These are phyloP conservation scores for Mucor racemosus DNA, from an alignment of 371 early-diverging fungal genomes.

Conservation along the genomic window DNA sequence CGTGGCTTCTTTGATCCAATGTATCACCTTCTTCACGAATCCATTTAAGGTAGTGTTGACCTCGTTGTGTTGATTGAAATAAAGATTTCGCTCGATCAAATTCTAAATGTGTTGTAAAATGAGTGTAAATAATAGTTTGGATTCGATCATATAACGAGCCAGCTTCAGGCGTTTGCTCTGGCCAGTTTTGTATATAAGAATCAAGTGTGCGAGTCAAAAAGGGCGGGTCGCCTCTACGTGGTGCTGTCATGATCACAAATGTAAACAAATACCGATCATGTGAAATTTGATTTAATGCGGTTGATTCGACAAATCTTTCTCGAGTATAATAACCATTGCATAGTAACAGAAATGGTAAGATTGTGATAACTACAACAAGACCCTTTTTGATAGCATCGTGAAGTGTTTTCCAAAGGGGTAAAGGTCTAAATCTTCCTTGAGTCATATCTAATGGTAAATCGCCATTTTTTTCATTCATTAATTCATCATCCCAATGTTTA, in stretches of 20 bases:
- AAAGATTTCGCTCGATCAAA: conserved; percentile 39
- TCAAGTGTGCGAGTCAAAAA: conserved; percentile 45
- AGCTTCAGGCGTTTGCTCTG: conserved; percentile 14
- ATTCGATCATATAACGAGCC: conserved; percentile 47
- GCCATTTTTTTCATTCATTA: conserved; percentile 20
- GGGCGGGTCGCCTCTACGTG: conserved; percentile 45
- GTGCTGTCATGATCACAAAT: conserved; percentile 54
- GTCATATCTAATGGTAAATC: conserved; percentile 18
- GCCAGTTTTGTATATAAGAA: conserved; percentile 50
- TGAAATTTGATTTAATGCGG: conserved; percentile 22
- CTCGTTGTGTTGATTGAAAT: conserved; percentile 39
- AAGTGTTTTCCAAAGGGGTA: conserved; percentile 22
- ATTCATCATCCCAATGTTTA: conserved; percentile 18
- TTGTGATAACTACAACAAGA: conserved; percentile 9
- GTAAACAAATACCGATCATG: conserved; percentile 46
- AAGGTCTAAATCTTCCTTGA: conserved; percentile 17
- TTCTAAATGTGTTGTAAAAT: conserved; percentile 46
- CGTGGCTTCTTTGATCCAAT: conserved; percentile 49
- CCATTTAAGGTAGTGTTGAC: conserved; percentile 47
- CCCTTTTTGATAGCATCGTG: conserved; percentile 21
- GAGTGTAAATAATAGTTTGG: conserved; percentile 53
- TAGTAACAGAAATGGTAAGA: conserved; percentile 29
- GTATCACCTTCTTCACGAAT: conserved; percentile 46
- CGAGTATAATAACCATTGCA: conserved; percentile 37
- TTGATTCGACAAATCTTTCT: conserved; percentile 29